phyloP scores from a whole-genome alignment of 306 rosid species.

The Cicer arietinum region DNA sequence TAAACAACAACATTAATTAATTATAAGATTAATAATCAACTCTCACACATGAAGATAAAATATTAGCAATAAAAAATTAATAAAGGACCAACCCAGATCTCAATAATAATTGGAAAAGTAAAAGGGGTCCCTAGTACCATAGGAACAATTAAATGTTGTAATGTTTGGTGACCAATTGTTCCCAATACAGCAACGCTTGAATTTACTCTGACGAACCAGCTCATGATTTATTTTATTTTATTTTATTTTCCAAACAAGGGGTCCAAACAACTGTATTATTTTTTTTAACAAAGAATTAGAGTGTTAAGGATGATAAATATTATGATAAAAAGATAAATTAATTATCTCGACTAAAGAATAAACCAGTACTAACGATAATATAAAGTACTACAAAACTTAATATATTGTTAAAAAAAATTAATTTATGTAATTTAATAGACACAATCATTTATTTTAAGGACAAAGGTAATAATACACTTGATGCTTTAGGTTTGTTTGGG shows the following conservation, averaged over 20 bases:
- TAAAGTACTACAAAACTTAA: too few species aligned
- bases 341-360: too few species aligned
- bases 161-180: not conserved
- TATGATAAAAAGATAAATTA: too few species aligned
- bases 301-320: too few species aligned
- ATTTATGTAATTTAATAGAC: too few species aligned
- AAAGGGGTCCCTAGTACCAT: not conserved
- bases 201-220: not conserved
- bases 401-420: too few species aligned
- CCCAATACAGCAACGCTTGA: not conserved
- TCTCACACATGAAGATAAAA: not conserved
- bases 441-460: too few species aligned
- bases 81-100: not conserved
- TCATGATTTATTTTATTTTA: not conserved
- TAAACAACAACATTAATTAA: not conserved
- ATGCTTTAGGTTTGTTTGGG: not conserved
- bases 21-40: not conserved
- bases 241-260: not conserved
- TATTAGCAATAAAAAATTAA: slow-evolving; percentile 3
- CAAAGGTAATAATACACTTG: not conserved
- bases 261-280: not conserved
- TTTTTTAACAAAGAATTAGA: too few species aligned
- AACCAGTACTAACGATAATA: too few species aligned
- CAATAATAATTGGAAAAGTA: not conserved
- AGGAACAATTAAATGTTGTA: slow-evolving; percentile 18